Evolutionary conservation across 192 early-diverging fungal genomes (phyloP), one percentile per base, ranked within the genome.

Genomic region (Gonapodya sp.): DNA sequence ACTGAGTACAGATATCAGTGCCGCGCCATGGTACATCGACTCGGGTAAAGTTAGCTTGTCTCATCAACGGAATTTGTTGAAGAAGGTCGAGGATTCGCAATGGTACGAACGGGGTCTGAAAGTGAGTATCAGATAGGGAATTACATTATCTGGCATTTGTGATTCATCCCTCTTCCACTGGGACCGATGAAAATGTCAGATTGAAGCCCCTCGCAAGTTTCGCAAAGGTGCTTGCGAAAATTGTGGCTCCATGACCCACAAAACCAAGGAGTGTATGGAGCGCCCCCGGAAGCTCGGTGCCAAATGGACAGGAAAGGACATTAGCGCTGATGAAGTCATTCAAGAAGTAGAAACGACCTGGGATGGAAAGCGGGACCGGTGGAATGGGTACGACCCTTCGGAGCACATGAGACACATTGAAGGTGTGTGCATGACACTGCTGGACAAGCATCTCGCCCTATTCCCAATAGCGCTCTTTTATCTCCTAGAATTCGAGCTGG

Each of bases 151-250:
- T 33, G 18, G 1, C 8, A 36, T 34, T 64, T 36, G 2, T 35
- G 24, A 35, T 33, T 8, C 46, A 64, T 24, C 46, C 46, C 8
- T 16, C 8, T 64, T 8, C 46, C 46, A 64, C 8, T 64, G 46
- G 46, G 8, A 64, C 46, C 8, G 46, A 64, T 8, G 46, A 8
- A 16, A 16, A 64, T 24, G 46, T 64, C 24, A 90, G 78, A 95
- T 94, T 8, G 90, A 89, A 16, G 94, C 95, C 2, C 90, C 96
- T 0, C 96, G 93, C 36, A 98, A 96, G 86, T 98, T 92, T 85
- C 88, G 96, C 78, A 96, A 95, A 74, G 97, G 97, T 0, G 96
- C 96, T 2, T 99, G 98, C 82, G 94, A 95, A 72, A 99, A 99
- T 86, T 99, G 97, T 85, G 98, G 98, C 24, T 96, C 96, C n/a